Base-by-base conservation (phyloP, 2,329 filamentous ascomycete species). In the Aspergillus oerlinghausenensis region DNA sequence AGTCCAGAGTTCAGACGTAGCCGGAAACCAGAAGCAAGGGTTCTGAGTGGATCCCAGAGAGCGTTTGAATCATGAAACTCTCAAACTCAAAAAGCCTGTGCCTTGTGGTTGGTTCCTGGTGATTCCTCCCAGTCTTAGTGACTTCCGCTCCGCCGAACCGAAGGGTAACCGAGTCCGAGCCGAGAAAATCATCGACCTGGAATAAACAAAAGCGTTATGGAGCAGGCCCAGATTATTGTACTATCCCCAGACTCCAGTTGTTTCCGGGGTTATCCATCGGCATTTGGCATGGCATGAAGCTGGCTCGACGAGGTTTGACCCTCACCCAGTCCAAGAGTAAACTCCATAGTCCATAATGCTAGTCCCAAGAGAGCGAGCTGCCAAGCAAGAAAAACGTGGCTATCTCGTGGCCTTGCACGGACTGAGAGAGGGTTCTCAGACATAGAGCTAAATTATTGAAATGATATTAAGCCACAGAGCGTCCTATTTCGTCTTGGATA, bases 111-210 rank as follows among this genome's bases (percentile, higher is more conserved):
- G 43, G 19, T 6, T 21, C 28, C 35, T 23, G 28, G 21, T 38
- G 19, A 7, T 35, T 42, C 40, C 19, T 49, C 17, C 25, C 25
- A 29, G 47, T 35, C 40, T 25, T 19, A 32, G 50, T 26, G 21
- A 25, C 51, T 51, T 62, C 61, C 61, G 60, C 60, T 63, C 61
- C 57, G 60, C 61, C 61, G 61, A 62, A 50, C 61, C 61, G 56
- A 59, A 26, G 40, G 26, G 48, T 50, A 47, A 7, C 43, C 43
- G 43, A 47, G 43, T 47, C 43, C 17, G 19, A 6, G 4, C 43
- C 43, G 43, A 26, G 43, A 47, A 38, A 38, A 7, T 38, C 32
- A 38, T 38, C 32, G 14, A 38, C 5, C 32, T 17, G 14, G 14
- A 38, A 35, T 35, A 17, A 38, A 38, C 32, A 6, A 6, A 17